A percentile compares a stretch with the other conserved stretches of the same genome.
These are phyloP conservation scores for Aureobasidium sp. DNA, from an alignment of 2,329 filamentous ascomycete species.

Conservation along the genomic window DNA sequence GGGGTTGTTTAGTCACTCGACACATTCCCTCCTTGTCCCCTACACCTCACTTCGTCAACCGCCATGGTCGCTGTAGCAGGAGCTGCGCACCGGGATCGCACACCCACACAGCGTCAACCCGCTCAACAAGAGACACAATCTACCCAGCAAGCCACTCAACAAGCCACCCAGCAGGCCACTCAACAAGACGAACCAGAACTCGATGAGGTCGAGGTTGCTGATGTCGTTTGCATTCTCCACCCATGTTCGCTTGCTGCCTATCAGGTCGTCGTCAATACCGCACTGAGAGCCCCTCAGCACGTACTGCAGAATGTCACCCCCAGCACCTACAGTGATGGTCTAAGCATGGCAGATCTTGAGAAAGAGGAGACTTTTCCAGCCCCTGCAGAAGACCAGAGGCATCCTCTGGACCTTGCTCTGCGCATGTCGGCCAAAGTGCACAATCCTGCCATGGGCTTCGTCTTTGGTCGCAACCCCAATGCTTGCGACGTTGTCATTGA, in stretches of 20 bases:
- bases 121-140: background rate
- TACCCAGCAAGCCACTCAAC: slow-evolving; percentile 5
- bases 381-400: slow-evolving; percentile 36
- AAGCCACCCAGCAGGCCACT: slow-evolving; percentile 7
- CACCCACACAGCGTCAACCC: background rate
- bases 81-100: background rate
- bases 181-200: slow-evolving; percentile 29
- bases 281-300: slow-evolving; percentile 44
- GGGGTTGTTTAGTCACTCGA: background rate
- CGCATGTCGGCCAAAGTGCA: slow-evolving; percentile 67
- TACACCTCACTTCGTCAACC: background rate
- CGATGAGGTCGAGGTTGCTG: slow-evolving; percentile 70
- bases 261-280: slow-evolving; percentile 55
- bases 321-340: slow-evolving; percentile 24
- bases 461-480: slow-evolving; percentile 68
- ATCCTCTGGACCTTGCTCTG: slow-evolving; percentile 50
- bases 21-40: background rate
- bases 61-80: background rate
- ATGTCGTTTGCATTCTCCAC: slow-evolving; percentile 83
- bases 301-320: slow-evolving; percentile 44
- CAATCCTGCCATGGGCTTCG: slow-evolving; percentile 63
- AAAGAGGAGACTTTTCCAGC: slow-evolving; percentile 41
- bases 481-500: slow-evolving; percentile 65
- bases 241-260: slow-evolving; percentile 67
- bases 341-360: slow-evolving; percentile 21